Conservation (phyloP, 2,329 filamentous ascomycete genomes). For the Pyrenochaeta sp. region DNA sequence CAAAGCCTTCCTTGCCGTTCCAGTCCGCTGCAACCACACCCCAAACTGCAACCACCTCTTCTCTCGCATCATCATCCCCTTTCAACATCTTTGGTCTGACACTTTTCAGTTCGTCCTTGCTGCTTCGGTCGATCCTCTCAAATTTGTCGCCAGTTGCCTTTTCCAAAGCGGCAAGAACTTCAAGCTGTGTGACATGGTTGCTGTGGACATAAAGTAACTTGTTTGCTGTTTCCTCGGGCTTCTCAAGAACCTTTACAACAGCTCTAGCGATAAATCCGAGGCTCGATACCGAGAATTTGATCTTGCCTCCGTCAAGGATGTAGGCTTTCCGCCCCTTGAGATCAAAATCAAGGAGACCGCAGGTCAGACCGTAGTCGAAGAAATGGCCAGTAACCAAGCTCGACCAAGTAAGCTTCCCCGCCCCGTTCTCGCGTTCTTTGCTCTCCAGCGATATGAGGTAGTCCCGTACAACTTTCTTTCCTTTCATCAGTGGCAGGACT, state of each 20-base stretch:
- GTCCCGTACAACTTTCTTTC: constrained; percentile 55
- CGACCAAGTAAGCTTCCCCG: constrained; percentile 64
- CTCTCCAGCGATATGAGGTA: constrained; percentile 59
- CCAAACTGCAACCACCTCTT: constrained; percentile 44
- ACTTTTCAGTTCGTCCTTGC: constrained; percentile 35
- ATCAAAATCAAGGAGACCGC: constrained; percentile 62
- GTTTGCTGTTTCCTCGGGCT: constrained; percentile 59
- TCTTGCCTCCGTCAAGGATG: constrained; percentile 65
- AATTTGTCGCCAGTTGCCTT: constrained; percentile 61
- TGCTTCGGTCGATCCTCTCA: constrained; percentile 53
- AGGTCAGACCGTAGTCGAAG: constrained; percentile 65
- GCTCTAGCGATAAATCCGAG: constrained; percentile 62
- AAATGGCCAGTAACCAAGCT: constrained; percentile 66
- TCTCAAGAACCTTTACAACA: constrained; percentile 59
- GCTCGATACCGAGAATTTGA: constrained; percentile 62
- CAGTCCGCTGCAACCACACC: constrained; percentile 46
- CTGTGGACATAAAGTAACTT: constrained; percentile 66
- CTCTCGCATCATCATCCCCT: constrained; percentile 39
- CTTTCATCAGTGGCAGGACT: constrained; percentile 60
- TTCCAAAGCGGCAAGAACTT: constrained; percentile 64
- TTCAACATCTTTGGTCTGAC: constrained; percentile 42
- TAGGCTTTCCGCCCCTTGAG: constrained; percentile 59
- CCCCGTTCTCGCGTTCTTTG: constrained; percentile 44
- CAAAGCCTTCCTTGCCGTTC: constrained; percentile 39
- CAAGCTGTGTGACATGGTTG: constrained; percentile 65